These are phyloP conservation scores for Erythrobasidium hasegawianum DNA, from an alignment of 1,284 basidiomycete genomes.

Conservation along the genomic window DNA sequence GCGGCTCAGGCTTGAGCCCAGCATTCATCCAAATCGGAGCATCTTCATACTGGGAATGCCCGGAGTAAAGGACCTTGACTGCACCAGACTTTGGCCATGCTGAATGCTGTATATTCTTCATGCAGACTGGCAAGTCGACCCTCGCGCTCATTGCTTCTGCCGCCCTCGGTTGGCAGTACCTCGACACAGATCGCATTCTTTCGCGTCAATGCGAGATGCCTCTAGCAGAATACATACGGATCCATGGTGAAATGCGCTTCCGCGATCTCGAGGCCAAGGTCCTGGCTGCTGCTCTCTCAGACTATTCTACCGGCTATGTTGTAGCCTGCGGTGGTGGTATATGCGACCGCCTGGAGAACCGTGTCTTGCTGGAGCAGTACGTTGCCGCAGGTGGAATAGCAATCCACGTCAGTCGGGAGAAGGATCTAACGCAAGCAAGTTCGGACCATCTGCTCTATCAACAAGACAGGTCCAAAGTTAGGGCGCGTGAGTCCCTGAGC, in stretches of 20 bases:
- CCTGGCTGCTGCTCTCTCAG: not conserved
- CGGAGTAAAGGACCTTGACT: too few relatives aligned
- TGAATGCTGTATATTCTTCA: not conserved
- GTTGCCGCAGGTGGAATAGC: not conserved
- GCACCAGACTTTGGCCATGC: too few relatives aligned
- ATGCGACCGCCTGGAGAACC: not conserved
- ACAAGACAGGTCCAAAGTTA: too few relatives aligned
- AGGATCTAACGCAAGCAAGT: not conserved
- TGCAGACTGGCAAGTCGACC: not conserved
- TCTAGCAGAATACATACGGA: not conserved
- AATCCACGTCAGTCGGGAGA: not conserved
- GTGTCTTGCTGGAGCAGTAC: not conserved
- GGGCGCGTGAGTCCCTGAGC: too few relatives aligned
- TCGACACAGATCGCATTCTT: not conserved
- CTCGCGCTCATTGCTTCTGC: not conserved
- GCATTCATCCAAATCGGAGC: too few relatives aligned
- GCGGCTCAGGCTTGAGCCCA: too few relatives aligned
- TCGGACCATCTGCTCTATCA: too few relatives aligned
- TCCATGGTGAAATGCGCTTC: not conserved
- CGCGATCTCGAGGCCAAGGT: not conserved
- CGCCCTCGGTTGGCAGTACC: not conserved
- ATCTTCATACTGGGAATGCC: too few relatives aligned
- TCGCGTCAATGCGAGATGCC: not conserved
- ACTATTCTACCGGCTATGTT: not conserved
- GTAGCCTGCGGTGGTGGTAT: not conserved